phyloP scores from a whole-genome alignment of 2,329 filamentous ascomycete genomes.

The Hypoxylon sp. region DNA sequence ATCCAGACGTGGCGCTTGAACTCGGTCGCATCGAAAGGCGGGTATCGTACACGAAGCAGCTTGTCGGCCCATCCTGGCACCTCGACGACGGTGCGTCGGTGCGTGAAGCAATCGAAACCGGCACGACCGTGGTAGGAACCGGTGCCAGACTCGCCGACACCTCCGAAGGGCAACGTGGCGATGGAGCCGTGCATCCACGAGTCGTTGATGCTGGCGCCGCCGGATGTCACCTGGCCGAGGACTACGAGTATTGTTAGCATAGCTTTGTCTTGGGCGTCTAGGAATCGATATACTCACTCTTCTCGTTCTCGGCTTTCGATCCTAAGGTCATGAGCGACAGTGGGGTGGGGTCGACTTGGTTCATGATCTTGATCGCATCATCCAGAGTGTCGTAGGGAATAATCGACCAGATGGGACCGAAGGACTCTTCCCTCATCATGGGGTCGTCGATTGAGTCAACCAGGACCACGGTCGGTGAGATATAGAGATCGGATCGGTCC shows the following conservation, averaged over 20 bases:
- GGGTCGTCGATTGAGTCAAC: constrained; percentile 79
- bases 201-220: constrained; percentile 72
- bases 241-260: constrained; percentile 48
- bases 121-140: constrained; percentile 81
- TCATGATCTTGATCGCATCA: constrained; percentile 83
- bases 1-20: constrained; percentile 56
- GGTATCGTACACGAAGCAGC: constrained; percentile 73
- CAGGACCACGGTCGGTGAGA: constrained; percentile 92
- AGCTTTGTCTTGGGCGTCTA: not conserved
- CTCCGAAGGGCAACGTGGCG: constrained; percentile 79
- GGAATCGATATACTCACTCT: constrained; percentile 59
- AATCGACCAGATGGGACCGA: constrained; percentile 90
- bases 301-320: constrained; percentile 77
- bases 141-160: constrained; percentile 80
- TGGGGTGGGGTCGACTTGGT: constrained; percentile 82
- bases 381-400: constrained; percentile 82
- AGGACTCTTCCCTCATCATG: constrained; percentile 84
- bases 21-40: constrained; percentile 63
- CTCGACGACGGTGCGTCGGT: constrained; percentile 61
- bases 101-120: constrained; percentile 67
- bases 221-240: constrained; percentile 69
- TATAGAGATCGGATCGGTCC: constrained; percentile 82
- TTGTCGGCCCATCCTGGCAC: constrained; percentile 74
- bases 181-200: constrained; percentile 76
- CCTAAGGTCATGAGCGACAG: constrained; percentile 88